Percentiles rank a stretch among this genome's conserved stretches.
Conservation (phyloP, 257 asterid species). For the Verbascum thapsus region DNA sequence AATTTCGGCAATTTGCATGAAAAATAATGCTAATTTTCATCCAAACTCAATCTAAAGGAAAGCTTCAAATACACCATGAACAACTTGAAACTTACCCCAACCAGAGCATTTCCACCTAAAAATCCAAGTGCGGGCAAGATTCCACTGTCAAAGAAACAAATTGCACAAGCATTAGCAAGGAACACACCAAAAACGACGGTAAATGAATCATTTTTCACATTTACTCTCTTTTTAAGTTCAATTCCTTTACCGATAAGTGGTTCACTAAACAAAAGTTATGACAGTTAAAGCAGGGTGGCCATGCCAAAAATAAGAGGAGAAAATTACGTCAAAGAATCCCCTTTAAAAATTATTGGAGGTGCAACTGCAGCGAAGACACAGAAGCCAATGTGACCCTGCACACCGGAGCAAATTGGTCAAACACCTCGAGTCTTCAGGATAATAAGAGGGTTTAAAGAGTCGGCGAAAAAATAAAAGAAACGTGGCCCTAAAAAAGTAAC, state of each 20-base stretch:
- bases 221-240: conserved; percentile 17
- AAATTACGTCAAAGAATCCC: conserved; percentile 89
- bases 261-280: conserved; percentile 16
- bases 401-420: conserved; percentile 24
- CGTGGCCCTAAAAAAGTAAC: too few relatives aligned
- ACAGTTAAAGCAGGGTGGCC: conserved; percentile 14
- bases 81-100: conserved; percentile 60
- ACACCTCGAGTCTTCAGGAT: conserved; percentile 6
- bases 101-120: conserved; percentile 44
- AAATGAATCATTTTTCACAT: conserved; percentile 2
- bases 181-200: neutral
- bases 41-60: neutral
- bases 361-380: conserved; percentile 80
- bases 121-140: conserved; percentile 72
- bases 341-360: conserved; percentile 81
- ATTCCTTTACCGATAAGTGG: neutral
- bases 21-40: neutral
- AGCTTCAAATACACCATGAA: conserved; percentile 19
- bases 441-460: neutral
- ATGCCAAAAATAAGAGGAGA: conserved; percentile 31
- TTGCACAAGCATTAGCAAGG: conserved; percentile 17
- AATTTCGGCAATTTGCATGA: neutral
- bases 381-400: conserved; percentile 74
- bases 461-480: too few relatives aligned
- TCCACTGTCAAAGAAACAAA: conserved; percentile 61